Evolutionary conservation across 768 basidiomycete species (phyloP).

Genomic region (Auricularia cornea): DNA sequence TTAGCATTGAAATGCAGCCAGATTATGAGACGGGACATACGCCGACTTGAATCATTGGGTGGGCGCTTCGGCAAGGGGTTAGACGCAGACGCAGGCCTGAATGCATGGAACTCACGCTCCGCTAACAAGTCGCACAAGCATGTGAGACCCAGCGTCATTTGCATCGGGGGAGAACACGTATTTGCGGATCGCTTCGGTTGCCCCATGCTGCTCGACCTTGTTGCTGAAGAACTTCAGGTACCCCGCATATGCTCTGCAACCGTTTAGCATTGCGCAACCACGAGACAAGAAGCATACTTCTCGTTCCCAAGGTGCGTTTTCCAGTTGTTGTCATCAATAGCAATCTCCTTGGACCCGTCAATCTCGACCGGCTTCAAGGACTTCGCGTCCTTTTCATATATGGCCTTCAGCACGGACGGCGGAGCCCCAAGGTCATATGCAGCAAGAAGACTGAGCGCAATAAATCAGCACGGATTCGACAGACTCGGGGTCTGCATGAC

Average conservation of each 20-base stretch:
- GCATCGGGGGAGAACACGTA: conserved; percentile 36
- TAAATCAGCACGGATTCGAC: conserved; percentile 14
- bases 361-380: conserved; percentile 33
- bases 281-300: conserved; percentile 25
- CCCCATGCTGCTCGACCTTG: conserved; percentile 31
- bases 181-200: conserved; percentile 33
- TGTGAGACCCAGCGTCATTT: conserved; percentile 24
- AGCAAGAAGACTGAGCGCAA: conserved; percentile 32
- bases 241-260: conserved; percentile 21
- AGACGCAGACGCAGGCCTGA: neutral
- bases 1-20: neutral
- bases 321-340: conserved; percentile 40
- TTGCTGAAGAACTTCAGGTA: conserved; percentile 28
- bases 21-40: conserved; percentile 24
- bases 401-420: conserved; percentile 36
- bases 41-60: conserved; percentile 52
- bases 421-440: conserved; percentile 51
- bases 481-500: conserved; percentile 31
- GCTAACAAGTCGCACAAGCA: conserved; percentile 27
- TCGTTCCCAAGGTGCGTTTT: conserved; percentile 39
- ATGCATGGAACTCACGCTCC: conserved; percentile 25
- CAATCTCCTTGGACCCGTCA: conserved; percentile 12
- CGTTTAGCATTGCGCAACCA: conserved; percentile 28
- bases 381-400: conserved; percentile 36
- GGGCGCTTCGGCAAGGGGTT: conserved; percentile 28